A percentile compares a stretch with the other conserved stretches of the same genome.
Evolutionary conservation across 2,329 filamentous ascomycete genomes (phyloP).

Genomic region (Colletotrichum coccodes): DNA sequence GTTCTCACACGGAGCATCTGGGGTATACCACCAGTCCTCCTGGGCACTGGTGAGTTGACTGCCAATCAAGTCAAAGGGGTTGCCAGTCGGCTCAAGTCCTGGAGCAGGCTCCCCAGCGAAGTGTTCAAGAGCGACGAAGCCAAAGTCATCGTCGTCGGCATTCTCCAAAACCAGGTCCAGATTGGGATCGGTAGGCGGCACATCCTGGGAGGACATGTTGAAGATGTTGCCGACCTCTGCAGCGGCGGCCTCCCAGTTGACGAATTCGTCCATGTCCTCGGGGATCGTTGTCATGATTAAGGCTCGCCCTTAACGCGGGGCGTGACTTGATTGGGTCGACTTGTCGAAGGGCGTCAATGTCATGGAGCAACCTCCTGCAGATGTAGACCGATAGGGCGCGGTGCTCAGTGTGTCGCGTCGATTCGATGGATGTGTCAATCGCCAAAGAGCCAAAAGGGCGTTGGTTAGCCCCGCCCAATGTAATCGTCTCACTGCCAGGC

Average conservation of each 20-base stretch:
- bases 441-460: conserved; percentile 14
- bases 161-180: conserved; percentile 66
- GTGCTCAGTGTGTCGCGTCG: background rate
- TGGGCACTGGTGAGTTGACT: background rate
- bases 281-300: conserved; percentile 46
- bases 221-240: conserved; percentile 46
- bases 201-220: conserved; percentile 45
- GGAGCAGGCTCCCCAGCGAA: conserved; percentile 56
- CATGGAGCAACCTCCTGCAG: conserved; percentile 13
- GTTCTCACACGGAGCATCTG: conserved; percentile 60
- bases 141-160: conserved; percentile 67
- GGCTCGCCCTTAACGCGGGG: conserved; percentile 21
- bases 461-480: conserved; percentile 25
- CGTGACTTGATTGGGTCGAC: conserved; percentile 9
- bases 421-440: conserved; percentile 15
- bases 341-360: conserved; percentile 27
- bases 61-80: background rate
- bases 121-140: conserved; percentile 68
- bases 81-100: conserved; percentile 26
- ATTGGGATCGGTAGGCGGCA: conserved; percentile 49
- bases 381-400: conserved; percentile 24
- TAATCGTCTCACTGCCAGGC: background rate
- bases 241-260: conserved; percentile 68
- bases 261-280: conserved; percentile 70
- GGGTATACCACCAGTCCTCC: conserved; percentile 53